phyloP scores from a whole-genome alignment of 2,329 filamentous ascomycete genomes.

The Nothophaeocryptopus gaeumannii region DNA sequence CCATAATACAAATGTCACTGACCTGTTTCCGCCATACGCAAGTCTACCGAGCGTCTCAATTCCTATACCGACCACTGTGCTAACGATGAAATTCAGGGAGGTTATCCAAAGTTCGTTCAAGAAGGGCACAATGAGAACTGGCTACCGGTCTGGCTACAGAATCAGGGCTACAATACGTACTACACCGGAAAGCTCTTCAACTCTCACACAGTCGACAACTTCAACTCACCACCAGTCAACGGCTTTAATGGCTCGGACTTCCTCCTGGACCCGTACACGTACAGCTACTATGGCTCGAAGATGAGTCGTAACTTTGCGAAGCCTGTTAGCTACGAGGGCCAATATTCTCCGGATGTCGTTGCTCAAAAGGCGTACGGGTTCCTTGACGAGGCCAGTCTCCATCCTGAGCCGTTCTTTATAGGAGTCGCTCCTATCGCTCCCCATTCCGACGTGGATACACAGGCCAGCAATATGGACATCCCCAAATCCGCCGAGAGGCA shows the following conservation, averaged over 20 bases:
- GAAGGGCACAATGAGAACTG: slow-evolving; percentile 66
- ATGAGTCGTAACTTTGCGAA: slow-evolving; percentile 38
- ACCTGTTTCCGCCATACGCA: slow-evolving; percentile 34
- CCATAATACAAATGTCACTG: slow-evolving; percentile 69
- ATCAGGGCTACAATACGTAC: slow-evolving; percentile 66
- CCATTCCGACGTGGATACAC: slow-evolving; percentile 25
- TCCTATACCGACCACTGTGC: no score
- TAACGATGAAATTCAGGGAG: slow-evolving; percentile 39
- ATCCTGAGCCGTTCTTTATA: slow-evolving; percentile 31
- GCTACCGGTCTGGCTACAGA: slow-evolving; percentile 66
- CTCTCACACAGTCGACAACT: slow-evolving; percentile 57
- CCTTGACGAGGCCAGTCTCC: slow-evolving; percentile 41
- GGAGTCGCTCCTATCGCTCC: slow-evolving; percentile 33
- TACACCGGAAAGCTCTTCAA: slow-evolving; percentile 69
- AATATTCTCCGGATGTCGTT: slow-evolving; percentile 60
- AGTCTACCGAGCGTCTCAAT: no score
- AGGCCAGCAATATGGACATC: slow-evolving; percentile 13
- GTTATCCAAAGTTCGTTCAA: slow-evolving; percentile 63
- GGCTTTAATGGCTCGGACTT: slow-evolving; percentile 58
- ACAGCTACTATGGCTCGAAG: slow-evolving; percentile 61
- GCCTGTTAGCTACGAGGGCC: slow-evolving; percentile 56
- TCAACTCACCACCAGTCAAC: slow-evolving; percentile 55
- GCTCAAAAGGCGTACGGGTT: slow-evolving; percentile 59
- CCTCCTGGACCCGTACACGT: slow-evolving; percentile 62
- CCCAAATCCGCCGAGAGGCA: slow-evolving; percentile 47